Base-by-base conservation (phyloP, 129 eudicot species). In the Chrysanthemum seticuspe region DNA sequence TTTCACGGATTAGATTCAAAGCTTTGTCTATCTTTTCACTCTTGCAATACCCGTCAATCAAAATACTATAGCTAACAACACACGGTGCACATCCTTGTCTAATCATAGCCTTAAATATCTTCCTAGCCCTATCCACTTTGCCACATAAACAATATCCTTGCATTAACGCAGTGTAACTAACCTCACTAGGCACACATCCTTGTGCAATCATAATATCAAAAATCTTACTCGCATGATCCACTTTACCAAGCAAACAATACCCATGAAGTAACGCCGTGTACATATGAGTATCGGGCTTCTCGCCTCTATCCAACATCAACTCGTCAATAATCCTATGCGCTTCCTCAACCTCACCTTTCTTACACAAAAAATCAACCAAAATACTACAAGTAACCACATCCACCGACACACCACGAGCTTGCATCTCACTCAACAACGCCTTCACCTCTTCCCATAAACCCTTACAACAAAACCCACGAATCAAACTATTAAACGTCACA, bases 31-130 rank as follows among this genome's bases (percentile, higher is more conserved):
- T 40, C 71, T 51, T 74, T 65, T 19, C 69, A 10, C 2, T 56
- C 75, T 73, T 67, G 79, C 79, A 79, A 19, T 73, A 79, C 13
- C 83, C 75, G 6, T 68, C 62, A 68, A 79, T 79, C 50, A 79
- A 51, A 64, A 74, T 67, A 16, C 70, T 79, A 68, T 79, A 73
- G 25, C 79, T 74, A 7, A 67, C 13, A 50, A 74, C 83, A 74
- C 75, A 61, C 6, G 83, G 83, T 18, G 52, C 21, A 50, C 34
- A 57, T 21, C 83, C 83, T 79, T 68, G 47, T 51, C 31, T 10
- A 68, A 70, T 36, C 83, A 80, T 80, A 36, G 44, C 11, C 8
- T 67, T 54, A 54, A 80, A 80, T 23, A 69, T 27, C 45, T 70
- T 52, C 70, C 61, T 74, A 57, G 83, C 83, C 2, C 13, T 36